phyloP scores from a whole-genome alignment of 1,139 yeast species.

The Geotrichum siamense region DNA sequence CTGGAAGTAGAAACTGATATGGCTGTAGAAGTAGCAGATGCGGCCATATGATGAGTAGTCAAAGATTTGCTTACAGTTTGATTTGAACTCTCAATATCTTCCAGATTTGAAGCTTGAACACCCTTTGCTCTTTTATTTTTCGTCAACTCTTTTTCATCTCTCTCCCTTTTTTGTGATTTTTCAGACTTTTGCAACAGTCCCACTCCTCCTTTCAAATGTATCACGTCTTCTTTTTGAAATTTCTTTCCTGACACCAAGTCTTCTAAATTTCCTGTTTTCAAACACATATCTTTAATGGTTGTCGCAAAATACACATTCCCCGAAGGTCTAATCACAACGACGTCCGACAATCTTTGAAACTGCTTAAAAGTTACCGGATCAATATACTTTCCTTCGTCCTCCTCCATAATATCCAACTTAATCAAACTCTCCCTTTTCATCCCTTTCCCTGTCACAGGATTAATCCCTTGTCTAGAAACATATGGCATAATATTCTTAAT shows the following conservation, averaged over 20 bases:
- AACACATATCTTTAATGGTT: slow-evolving; percentile 32
- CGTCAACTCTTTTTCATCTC: slow-evolving; percentile 10
- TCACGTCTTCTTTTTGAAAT: slow-evolving; percentile 30
- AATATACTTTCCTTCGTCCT: slow-evolving; percentile 27
- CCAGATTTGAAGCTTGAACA: neutral
- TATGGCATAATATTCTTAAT: slow-evolving; percentile 32
- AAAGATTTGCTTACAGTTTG: slow-evolving; percentile 13
- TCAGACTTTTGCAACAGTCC: slow-evolving; percentile 21
- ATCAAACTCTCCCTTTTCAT: slow-evolving; percentile 24
- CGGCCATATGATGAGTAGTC: slow-evolving; percentile 33
- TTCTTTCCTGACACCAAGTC: slow-evolving; percentile 33
- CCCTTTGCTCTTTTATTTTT: slow-evolving; percentile 1
- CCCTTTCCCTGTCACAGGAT: slow-evolving; percentile 33
- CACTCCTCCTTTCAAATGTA: slow-evolving; percentile 28
- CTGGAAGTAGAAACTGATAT: slow-evolving; percentile 28
- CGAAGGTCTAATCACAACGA: slow-evolving; percentile 30
- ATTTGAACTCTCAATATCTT: neutral
- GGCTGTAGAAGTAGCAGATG: slow-evolving; percentile 35
- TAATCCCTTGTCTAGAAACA: slow-evolving; percentile 28
- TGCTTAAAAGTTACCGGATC: slow-evolving; percentile 35
- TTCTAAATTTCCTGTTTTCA: slow-evolving; percentile 29
- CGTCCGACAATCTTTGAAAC: slow-evolving; percentile 28
- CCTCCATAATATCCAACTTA: slow-evolving; percentile 27
- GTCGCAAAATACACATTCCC: slow-evolving; percentile 34
- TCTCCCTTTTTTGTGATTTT: slow-evolving; percentile 9